Percentiles rank a stretch among this genome's conserved stretches.
phyloP scores from a whole-genome alignment of 2,329 filamentous ascomycete species.

The Polychaeton citri region DNA sequence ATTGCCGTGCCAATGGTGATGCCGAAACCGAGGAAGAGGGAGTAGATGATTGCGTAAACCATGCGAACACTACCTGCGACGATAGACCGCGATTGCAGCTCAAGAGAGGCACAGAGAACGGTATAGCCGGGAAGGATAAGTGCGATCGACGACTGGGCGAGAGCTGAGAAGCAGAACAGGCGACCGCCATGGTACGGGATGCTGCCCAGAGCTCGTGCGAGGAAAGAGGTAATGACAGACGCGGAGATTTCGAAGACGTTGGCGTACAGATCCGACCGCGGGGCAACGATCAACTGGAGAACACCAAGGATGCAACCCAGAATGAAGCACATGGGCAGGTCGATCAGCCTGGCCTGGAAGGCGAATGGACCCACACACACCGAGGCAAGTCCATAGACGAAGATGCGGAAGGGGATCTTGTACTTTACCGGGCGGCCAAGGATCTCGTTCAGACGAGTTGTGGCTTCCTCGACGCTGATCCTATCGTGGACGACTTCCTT shows the following conservation, averaged over 20 bases:
- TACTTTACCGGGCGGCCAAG: slow-evolving; percentile 44
- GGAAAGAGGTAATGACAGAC: slow-evolving; percentile 36
- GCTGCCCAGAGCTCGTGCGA: slow-evolving; percentile 36
- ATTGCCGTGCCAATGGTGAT: slow-evolving; percentile 38
- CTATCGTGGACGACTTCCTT: slow-evolving; percentile 70
- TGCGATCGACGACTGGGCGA: slow-evolving; percentile 37
- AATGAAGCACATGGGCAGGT: slow-evolving; percentile 63
- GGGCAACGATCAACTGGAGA: slow-evolving; percentile 61
- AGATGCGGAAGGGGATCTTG: slow-evolving; percentile 35
- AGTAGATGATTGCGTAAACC: slow-evolving; percentile 41
- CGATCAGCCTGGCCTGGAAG: slow-evolving; percentile 62
- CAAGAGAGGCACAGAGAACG: slow-evolving; percentile 36
- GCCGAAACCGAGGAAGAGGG: slow-evolving; percentile 38
- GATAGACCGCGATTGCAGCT: slow-evolving; percentile 35
- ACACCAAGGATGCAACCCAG: slow-evolving; percentile 62
- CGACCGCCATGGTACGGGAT: slow-evolving; percentile 25
- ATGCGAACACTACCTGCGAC: slow-evolving; percentile 39
- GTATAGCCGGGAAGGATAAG: slow-evolving; percentile 38
- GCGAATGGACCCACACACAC: slow-evolving; percentile 67
- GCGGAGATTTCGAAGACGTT: slow-evolving; percentile 39
- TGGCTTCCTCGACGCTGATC: slow-evolving; percentile 60
- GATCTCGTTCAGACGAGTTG: slow-evolving; percentile 48
- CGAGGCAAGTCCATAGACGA: slow-evolving; percentile 63
- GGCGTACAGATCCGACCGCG: slow-evolving; percentile 56
- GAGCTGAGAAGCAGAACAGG: slow-evolving; percentile 38